Evolutionary conservation across 2,329 filamentous ascomycete genomes (phyloP).

Genomic region (Epichloe sibirici): DNA sequence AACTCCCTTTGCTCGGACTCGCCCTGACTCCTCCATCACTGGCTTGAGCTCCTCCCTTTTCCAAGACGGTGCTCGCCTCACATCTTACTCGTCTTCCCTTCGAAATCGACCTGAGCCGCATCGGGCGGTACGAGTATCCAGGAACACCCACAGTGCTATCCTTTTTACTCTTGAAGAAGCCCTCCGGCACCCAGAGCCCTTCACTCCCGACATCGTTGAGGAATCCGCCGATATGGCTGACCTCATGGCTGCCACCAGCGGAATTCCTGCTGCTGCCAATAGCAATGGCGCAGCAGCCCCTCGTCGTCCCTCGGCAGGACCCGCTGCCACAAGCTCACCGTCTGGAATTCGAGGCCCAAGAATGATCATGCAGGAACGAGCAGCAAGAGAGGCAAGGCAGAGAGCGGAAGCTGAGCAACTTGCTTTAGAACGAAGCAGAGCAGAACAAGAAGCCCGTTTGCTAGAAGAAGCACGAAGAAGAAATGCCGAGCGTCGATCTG

Average conservation of each 20-base stretch:
- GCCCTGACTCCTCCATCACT: conserved; percentile 19
- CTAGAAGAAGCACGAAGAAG: conserved; percentile 43
- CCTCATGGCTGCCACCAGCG: conserved; percentile 48
- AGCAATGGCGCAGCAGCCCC: conserved; percentile 29
- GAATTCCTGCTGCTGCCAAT: conserved; percentile 38
- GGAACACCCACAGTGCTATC: conserved; percentile 77
- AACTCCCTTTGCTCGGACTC: conserved; percentile 10
- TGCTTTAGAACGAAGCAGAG: conserved; percentile 40
- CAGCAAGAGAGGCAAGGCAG: conserved; percentile 61
- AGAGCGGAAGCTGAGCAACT: conserved; percentile 53
- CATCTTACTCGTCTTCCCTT: conserved; percentile 19
- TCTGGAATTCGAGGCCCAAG: conserved; percentile 69
- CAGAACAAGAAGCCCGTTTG: conserved; percentile 42
- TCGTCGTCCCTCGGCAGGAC: conserved; percentile 33
- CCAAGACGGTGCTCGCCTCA: conserved; percentile 13
- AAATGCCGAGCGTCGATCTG: conserved; percentile 50
- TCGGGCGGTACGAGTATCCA: conserved; percentile 55
- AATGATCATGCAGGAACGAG: conserved; percentile 82
- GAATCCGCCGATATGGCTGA: conserved; percentile 91
- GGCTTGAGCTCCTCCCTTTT: conserved; percentile 27
- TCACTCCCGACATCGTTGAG: conserved; percentile 75
- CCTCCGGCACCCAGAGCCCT: conserved; percentile 66
- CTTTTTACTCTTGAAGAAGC: conserved; percentile 91
- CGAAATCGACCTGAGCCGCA: conserved; percentile 28
- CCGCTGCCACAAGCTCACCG: conserved; percentile 41